Percentiles rank a stretch among this genome's conserved stretches.
Conservation (phyloP, 148 eudicot species). For the Rhododendron griersonianum region DNA sequence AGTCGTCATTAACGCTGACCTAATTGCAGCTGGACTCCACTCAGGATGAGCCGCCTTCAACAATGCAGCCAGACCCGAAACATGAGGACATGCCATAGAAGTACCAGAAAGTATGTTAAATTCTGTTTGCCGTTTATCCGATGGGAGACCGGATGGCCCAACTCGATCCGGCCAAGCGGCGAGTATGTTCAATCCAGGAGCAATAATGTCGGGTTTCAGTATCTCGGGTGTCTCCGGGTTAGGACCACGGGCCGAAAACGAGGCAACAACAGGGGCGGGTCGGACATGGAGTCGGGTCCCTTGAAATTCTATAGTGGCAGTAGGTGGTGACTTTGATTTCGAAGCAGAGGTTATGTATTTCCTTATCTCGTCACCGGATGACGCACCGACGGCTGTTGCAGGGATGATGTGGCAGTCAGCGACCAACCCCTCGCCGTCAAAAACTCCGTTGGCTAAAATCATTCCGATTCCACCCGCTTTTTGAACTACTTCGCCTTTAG, state of each 20-base stretch:
- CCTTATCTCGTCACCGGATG: conserved; percentile 61
- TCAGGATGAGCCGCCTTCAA: conserved; percentile 87
- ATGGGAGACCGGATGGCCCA: conserved; percentile 66
- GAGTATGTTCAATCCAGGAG: conserved; percentile 85
- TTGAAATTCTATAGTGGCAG: conserved; percentile 59
- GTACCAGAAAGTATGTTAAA: conserved; percentile 91
- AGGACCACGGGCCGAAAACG: conserved; percentile 91
- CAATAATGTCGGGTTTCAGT: conserved; percentile 83
- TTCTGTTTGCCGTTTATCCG: conserved; percentile 59
- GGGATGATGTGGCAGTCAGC: conserved; percentile 93
- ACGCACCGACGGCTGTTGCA: conserved; percentile 70
- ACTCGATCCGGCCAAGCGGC: conserved; percentile 78
- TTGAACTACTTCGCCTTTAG: conserved; percentile 77
- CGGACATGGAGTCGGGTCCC: conserved; percentile 66
- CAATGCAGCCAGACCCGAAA: conserved; percentile 77
- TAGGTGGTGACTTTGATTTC: conserved; percentile 26
- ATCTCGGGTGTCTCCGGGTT: conserved; percentile 80
- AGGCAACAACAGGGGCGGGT: conserved; percentile 89
- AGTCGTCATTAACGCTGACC: conserved; percentile 84
- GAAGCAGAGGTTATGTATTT: conserved; percentile 40
- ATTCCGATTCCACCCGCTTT: conserved; percentile 79
- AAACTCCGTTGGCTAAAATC: conserved; percentile 87
- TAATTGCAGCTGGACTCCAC: conserved; percentile 87
- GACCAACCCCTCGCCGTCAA: conserved; percentile 93
- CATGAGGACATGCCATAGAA: conserved; percentile 97